These are phyloP conservation scores for Kurtzmaniella natalensis DNA, from an alignment of 1,139 yeast genomes.

Conservation along the genomic window DNA sequence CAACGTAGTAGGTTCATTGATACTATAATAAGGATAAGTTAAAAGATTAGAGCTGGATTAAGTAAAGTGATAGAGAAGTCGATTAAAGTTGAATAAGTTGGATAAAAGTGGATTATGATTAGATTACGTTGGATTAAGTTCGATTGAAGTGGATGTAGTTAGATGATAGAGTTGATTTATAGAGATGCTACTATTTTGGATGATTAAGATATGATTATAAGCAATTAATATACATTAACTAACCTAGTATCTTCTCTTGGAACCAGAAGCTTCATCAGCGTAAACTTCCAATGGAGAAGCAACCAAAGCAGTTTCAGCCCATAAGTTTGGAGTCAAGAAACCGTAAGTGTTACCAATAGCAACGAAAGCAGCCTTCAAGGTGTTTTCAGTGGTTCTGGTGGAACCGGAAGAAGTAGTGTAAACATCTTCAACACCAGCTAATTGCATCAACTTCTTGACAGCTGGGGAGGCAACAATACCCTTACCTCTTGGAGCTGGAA, in stretches of 20 bases:
- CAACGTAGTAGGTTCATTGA: too few relatives aligned
- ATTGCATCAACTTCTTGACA: conserved; percentile 96
- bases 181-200: too few relatives aligned
- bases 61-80: too few relatives aligned
- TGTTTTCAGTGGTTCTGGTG: conserved; percentile 99
- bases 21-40: too few relatives aligned
- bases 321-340: conserved; percentile 99
- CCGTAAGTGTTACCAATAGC: conserved; percentile 99
- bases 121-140: too few relatives aligned
- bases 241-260: conserved; percentile 68
- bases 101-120: too few relatives aligned
- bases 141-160: too few relatives aligned
- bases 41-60: too few relatives aligned
- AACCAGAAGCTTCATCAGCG: conserved; percentile 76
- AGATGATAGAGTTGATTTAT: too few relatives aligned
- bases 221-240: too few relatives aligned
- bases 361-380: conserved; percentile 98
- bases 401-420: conserved; percentile 99
- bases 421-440: conserved; percentile 99
- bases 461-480: conserved; percentile 99
- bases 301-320: conserved; percentile 82
- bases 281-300: conserved; percentile 93
- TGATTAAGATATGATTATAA: too few relatives aligned
- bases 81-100: too few relatives aligned
- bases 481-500: conserved; percentile 99